These are phyloP conservation scores for Acanthamoeba triangularis DNA, from an alignment of 208 protist species.

Conservation along the genomic window DNA sequence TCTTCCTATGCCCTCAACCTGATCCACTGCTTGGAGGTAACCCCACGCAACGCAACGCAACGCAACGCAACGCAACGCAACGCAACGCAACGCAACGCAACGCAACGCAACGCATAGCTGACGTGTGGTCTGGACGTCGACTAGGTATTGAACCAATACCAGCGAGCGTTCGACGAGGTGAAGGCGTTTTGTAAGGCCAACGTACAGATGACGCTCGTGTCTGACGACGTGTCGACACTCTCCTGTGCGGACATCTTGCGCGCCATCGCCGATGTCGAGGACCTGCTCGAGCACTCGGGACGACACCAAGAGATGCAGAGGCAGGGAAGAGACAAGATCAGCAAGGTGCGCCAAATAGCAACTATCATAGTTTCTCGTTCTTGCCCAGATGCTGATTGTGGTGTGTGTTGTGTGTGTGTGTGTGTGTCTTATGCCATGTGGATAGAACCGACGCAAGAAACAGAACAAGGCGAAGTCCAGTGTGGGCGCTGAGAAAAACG, in stretches of 20 bases:
- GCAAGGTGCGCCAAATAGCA: background rate
- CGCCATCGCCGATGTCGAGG: background rate
- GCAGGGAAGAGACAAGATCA: background rate
- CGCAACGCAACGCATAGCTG: background rate
- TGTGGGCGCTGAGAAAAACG: no score
- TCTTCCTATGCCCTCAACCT: constrained; percentile 81
- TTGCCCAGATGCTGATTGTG: no score
- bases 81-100: no score
- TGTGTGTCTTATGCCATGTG: background rate
- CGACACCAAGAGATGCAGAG: background rate
- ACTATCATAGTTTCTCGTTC: no score
- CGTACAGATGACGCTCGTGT: background rate
- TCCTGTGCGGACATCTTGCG: background rate
- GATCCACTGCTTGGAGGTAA: constrained; percentile 82
- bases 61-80: no score
- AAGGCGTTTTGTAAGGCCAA: constrained; percentile 2
- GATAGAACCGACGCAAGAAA: no score
- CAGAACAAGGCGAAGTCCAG: no score
- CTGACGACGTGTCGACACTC: background rate
- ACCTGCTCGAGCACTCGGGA: background rate
- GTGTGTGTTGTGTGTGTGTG: no score
- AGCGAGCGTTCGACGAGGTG: constrained; percentile 17
- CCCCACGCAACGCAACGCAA: no score
- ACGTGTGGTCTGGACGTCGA: background rate
- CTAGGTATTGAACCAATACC: constrained; percentile 12